These are phyloP conservation scores for Russula ochroleuca DNA, from an alignment of 768 basidiomycete species.

Conservation along the genomic window DNA sequence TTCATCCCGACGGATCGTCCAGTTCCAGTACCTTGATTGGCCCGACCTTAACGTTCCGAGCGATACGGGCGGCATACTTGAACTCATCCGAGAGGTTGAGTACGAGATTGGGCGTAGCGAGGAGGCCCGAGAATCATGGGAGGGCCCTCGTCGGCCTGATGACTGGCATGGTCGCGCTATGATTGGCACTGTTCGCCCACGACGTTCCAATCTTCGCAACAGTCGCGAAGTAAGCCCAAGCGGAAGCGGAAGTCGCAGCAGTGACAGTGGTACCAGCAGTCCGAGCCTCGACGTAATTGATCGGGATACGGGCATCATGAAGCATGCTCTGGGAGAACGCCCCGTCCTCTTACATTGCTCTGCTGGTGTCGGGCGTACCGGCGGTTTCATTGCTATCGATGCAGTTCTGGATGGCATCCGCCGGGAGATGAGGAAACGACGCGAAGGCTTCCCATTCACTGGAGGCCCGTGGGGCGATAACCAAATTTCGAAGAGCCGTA, in stretches of 20 bases:
- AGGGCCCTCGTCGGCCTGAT: constrained; percentile 30
- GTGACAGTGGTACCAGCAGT: constrained; percentile 23
- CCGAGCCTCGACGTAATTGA: constrained; percentile 42
- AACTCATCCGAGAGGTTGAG: constrained; percentile 70
- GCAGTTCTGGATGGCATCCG: constrained; percentile 74
- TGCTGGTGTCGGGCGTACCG: constrained; percentile 93
- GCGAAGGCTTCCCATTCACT: constrained; percentile 28
- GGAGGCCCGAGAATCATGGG: constrained; percentile 27
- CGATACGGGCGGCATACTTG: constrained; percentile 68
- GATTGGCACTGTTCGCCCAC: constrained; percentile 17
- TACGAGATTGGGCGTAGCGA: constrained; percentile 30
- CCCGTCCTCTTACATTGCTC: constrained; percentile 86
- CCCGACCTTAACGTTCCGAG: constrained; percentile 95
- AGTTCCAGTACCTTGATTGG: constrained; percentile 93
- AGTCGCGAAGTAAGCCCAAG: constrained; percentile 23
- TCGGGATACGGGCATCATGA: constrained; percentile 50
- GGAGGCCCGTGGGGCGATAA: constrained; percentile 30
- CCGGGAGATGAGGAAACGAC: constrained; percentile 47
- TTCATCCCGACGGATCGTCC: constrained; percentile 64
- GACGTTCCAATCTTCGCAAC: constrained; percentile 11
- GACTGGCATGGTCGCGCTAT: constrained; percentile 25
- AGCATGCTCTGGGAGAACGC: constrained; percentile 47
- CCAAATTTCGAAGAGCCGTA: constrained; percentile 14
- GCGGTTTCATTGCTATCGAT: constrained; percentile 88
- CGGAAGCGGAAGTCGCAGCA: constrained; percentile 20